Base-by-base conservation (phyloP, 345 rosid species). In the Citrus reticulata region DNA sequence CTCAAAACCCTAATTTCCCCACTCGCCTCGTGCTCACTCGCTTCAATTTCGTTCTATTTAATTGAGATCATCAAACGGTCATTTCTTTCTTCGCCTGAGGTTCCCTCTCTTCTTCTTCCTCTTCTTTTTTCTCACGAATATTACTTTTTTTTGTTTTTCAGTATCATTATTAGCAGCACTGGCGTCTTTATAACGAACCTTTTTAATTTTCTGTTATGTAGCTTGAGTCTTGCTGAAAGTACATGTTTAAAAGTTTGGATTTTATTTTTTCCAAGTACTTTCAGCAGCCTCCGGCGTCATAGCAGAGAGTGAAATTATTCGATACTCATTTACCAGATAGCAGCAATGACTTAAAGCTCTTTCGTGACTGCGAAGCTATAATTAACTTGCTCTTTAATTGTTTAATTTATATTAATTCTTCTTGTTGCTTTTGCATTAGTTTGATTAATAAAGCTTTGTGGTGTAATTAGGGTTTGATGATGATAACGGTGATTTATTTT, bases 21-120 rank as follows among this genome's bases (percentile, higher is more conserved):
- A 76, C 79, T 68, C 79, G 79, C 79, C 34, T 27, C 60, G 9
- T 30, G 24, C 37, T 20, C 49, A 66, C 77, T 73, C 77, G 67
- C 77, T 49, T 22, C 37, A 9, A 0, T 61, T 19, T 61, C 60
- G 14, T 14, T 39, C 13, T 24, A 9, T 68, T 68, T 37, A 22
- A 37, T 37, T 46, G n/a, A 39, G 54, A 68, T 39, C 16, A 10
- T 7, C 16, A 11, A 22, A 14, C 57, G 19, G 25, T 11, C 24
- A 35, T 9, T n/a, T 20, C 13, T 66, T 16, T 11, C 34, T 13
- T 73, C 22, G 9, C 57, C 19, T 62, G 59, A 74, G 78, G 78
- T 62, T 54, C 30, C 58, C n/a, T 39, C 13, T 73, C 13, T 73
- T 29, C 25, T 27, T 60, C 55, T 59, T 20, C 7, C 7, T 35